Conservation (phyloP, 73 alveolate genomes). For the Paramecium octaurelia region DNA sequence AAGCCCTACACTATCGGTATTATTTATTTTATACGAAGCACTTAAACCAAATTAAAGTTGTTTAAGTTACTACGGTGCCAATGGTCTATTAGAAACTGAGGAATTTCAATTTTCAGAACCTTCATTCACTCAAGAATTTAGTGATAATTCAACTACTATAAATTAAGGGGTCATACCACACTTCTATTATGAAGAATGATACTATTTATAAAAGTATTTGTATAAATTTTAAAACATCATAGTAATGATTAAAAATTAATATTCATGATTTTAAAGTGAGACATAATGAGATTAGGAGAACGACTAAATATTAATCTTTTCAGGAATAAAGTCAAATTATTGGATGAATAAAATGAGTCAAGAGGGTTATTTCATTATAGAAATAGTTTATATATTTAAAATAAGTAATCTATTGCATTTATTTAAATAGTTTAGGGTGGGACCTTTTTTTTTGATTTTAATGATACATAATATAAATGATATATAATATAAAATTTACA, state of each 20-base stretch:
- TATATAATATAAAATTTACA: neutral
- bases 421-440: no score
- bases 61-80: slow-evolving; percentile 42
- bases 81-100: slow-evolving; percentile 6
- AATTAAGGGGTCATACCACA: slow-evolving; percentile 17
- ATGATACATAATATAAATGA: neutral
- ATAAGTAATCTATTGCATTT: no score
- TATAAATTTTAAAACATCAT: no score
- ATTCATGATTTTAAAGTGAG: no score
- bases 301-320: no score
- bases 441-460: no score
- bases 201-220: neutral
- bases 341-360: no score
- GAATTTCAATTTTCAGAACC: slow-evolving; percentile 5
- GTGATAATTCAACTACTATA: slow-evolving; percentile 6
- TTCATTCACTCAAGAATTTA: neutral
- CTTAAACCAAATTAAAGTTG: slow-evolving; percentile 14
- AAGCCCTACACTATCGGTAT: slow-evolving; percentile 1
- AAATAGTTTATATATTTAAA: no score
- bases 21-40: neutral
- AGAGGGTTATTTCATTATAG: no score
- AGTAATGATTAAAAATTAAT: no score
- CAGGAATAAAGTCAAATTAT: no score
- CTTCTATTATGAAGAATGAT: slow-evolving; percentile 27
- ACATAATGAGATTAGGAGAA: no score